Evolutionary conservation across 2,329 filamentous ascomycete species (phyloP).

Genomic region (Trichoderma guizhouense): DNA sequence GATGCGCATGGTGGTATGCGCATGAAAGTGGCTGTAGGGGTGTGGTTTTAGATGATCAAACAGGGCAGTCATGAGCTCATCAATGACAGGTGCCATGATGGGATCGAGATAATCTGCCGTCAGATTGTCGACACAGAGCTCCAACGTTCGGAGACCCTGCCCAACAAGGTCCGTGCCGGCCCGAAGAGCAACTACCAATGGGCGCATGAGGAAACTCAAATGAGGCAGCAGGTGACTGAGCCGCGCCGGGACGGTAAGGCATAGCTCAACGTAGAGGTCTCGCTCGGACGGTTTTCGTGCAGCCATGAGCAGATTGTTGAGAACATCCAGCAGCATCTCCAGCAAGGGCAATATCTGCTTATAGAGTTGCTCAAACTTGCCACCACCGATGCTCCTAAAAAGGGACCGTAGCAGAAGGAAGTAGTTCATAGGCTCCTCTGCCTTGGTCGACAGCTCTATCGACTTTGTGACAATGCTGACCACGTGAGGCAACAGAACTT

Average conservation of each 20-base stretch:
- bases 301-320: constrained; percentile 90
- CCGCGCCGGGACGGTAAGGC: constrained; percentile 89
- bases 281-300: constrained; percentile 86
- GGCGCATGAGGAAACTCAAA: constrained; percentile 93
- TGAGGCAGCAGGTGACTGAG: constrained; percentile 94
- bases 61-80: constrained; percentile 95
- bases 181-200: constrained; percentile 89
- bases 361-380: constrained; percentile 95
- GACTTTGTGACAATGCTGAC: constrained; percentile 97
- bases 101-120: constrained; percentile 97
- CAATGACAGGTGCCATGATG: constrained; percentile 98
- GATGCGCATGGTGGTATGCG: constrained; percentile 96
- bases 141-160: constrained; percentile 86
- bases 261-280: constrained; percentile 95
- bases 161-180: constrained; percentile 92
- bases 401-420: constrained; percentile 89
- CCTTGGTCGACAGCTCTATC: constrained; percentile 91
- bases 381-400: constrained; percentile 94
- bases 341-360: constrained; percentile 95
- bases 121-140: constrained; percentile 96
- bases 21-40: constrained; percentile 95
- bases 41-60: constrained; percentile 94
- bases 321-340: constrained; percentile 95
- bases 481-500: constrained; percentile 90
- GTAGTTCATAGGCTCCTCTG: constrained; percentile 98